phyloP scores from a whole-genome alignment of 2,329 filamentous ascomycete genomes.

The Diplocarpon rosae region DNA sequence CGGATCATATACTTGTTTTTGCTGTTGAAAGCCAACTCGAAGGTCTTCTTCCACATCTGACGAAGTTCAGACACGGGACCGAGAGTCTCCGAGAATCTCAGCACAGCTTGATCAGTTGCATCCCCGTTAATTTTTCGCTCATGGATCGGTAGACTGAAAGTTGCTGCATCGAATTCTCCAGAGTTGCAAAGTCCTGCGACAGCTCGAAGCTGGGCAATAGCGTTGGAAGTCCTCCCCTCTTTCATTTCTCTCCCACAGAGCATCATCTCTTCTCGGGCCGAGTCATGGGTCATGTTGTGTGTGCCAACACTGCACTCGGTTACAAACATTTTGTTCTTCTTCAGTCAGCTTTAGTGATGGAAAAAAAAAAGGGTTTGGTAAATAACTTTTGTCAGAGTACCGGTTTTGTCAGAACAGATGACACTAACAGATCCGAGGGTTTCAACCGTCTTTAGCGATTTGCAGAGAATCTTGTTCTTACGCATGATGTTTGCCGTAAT shows the following conservation, averaged over 20 bases:
- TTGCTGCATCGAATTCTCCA: slow-evolving; percentile 61
- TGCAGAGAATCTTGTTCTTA: slow-evolving; percentile 68
- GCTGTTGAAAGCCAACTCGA: slow-evolving; percentile 65
- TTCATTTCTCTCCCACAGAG: slow-evolving; percentile 1
- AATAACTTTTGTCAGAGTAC: slow-evolving; percentile 44
- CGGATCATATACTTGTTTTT: slow-evolving; percentile 77
- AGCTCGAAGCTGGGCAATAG: slow-evolving; percentile 47
- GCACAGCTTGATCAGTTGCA: slow-evolving; percentile 64
- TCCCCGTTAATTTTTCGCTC: slow-evolving; percentile 61
- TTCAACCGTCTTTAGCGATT: slow-evolving; percentile 68
- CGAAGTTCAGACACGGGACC: slow-evolving; percentile 49
- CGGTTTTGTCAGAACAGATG: slow-evolving; percentile 70
- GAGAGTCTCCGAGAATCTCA: slow-evolving; percentile 59
- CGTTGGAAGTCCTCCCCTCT: slow-evolving; percentile 28
- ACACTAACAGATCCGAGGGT: slow-evolving; percentile 63
- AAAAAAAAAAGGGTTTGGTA: neutral
- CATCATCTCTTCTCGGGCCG: slow-evolving; percentile 35
- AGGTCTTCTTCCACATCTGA: slow-evolving; percentile 52
- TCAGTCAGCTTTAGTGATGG: slow-evolving; percentile 1
- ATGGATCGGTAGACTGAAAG: slow-evolving; percentile 44
- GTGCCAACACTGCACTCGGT: slow-evolving; percentile 54
- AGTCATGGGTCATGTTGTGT: slow-evolving; percentile 34
- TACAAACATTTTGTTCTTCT: slow-evolving; percentile 61
- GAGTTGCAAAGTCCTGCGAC: slow-evolving; percentile 62
- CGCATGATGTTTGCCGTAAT: slow-evolving; percentile 69